These are phyloP conservation scores for Auriscalpium orientale DNA, from an alignment of 768 basidiomycete genomes.

Conservation along the genomic window DNA sequence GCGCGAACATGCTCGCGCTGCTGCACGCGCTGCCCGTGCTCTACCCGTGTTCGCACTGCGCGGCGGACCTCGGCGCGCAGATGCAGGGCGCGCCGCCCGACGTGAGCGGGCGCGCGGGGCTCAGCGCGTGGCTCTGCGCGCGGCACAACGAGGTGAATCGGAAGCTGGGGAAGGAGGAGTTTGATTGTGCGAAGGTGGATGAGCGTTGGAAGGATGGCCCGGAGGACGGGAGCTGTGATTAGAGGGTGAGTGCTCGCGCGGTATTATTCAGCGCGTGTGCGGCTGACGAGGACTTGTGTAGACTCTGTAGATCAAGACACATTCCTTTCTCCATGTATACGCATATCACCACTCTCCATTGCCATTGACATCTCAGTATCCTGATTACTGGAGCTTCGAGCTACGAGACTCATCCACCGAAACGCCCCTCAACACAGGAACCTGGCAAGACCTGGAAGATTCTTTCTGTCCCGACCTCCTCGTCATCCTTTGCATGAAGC, in stretches of 20 bases:
- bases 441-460: too few species aligned
- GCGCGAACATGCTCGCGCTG: constrained; percentile 77
- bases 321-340: too few species aligned
- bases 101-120: constrained; percentile 56
- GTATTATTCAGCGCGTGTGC: too few species aligned
- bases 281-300: too few species aligned
- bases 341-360: too few species aligned
- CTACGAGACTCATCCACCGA: too few species aligned
- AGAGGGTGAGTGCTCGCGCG: not conserved
- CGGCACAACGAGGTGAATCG: constrained; percentile 90
- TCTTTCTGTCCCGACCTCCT: too few species aligned
- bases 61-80: constrained; percentile 69
- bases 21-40: constrained; percentile 70
- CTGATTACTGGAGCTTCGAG: too few species aligned
- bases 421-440: too few species aligned
- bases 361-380: too few species aligned
- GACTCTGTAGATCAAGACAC: too few species aligned
- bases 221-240: constrained; percentile 83
- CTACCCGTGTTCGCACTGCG: constrained; percentile 88
- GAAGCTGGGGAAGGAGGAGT: constrained; percentile 73
- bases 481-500: too few species aligned
- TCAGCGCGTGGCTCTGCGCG: constrained; percentile 86
- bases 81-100: constrained; percentile 66
- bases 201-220: constrained; percentile 94
- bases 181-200: constrained; percentile 76